Base-by-base conservation (phyloP, 2,329 filamentous ascomycete species). In the Plectosphaerella plurivora region DNA sequence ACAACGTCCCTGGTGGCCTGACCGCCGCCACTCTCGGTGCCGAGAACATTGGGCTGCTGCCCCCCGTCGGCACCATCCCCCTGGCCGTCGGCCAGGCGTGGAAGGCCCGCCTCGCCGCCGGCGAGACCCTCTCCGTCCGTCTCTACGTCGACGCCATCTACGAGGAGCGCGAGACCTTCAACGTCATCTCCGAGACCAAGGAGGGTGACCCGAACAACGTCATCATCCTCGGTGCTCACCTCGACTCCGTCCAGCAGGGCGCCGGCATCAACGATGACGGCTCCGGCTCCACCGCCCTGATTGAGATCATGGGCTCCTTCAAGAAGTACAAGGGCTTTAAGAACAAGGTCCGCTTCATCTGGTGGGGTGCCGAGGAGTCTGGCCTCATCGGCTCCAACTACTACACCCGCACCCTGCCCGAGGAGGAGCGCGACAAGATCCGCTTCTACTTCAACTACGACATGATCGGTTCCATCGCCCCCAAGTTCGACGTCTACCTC, bases 401-500 rank as follows among this genome's bases (percentile, higher is more conserved):
- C 63, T 75, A 75, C 53, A 68, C 65, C 2, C 53, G 62, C 14
- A 61, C 64, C 7, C 65, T 76, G 25, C 61, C 65, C 11, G 59
- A 65, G 20, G 61, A 63, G 2, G 70, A 75, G 45, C 66, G 67
- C 0, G 71, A 79, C 55, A 83, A 82, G 66, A 82, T 88, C 60
- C 74, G 78, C 2, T 81, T 87, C 33, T 86, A 87, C 71, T 79
- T 87, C 64, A 86, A 88, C 71, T 87, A 85, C 61, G 85, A 88
- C 67, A 88, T 88, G 86, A 84, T 88, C 52, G 74, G 69, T n/a
- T 75, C 72, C 15, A 64, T 66, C 4, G 59, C 63, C n/a, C 69
- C 73, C 11, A 57, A 61, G 41, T 76, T 67, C 59, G 61, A 60
- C 50, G 66, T 77, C 8, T 73, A 75, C 51, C 65, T 66, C n/a